A percentile compares a stretch with the other conserved stretches of the same genome.
phyloP scores from a whole-genome alignment of 2,329 filamentous ascomycete species.

The Hypocrella siamensis region DNA sequence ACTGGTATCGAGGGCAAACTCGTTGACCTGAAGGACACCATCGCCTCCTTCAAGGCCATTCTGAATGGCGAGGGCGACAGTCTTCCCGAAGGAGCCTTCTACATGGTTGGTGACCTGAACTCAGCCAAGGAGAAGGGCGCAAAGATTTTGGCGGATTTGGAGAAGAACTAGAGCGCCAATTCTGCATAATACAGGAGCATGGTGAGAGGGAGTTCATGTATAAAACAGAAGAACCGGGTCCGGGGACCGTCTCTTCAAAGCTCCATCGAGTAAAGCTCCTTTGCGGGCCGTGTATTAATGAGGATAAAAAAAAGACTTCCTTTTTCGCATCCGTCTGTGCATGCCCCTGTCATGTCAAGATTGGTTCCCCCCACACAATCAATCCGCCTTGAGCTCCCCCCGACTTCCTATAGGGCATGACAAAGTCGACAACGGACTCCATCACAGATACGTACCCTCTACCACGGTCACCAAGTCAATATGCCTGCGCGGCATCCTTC shows the following conservation, averaged over 20 bases:
- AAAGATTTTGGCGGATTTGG: conserved; percentile 97
- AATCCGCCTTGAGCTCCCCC: too few species aligned
- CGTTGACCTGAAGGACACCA: conserved; percentile 98
- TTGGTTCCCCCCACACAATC: background rate
- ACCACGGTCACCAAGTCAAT: too few species aligned
- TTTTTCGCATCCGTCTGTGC: too few species aligned
- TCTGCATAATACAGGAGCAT: conserved; percentile 20
- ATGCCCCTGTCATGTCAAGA: conserved; percentile 7
- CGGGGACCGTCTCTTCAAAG: conserved; percentile 29
- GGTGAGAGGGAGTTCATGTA: conserved; percentile 32
- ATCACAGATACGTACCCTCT: too few species aligned
- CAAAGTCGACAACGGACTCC: too few species aligned
- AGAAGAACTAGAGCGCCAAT: conserved; percentile 36
- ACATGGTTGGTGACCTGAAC: conserved; percentile 96
- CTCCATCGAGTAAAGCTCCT: conserved; percentile 37
- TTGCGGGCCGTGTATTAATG: conserved; percentile 49
- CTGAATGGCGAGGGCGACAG: conserved; percentile 88
- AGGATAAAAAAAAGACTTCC: conserved; percentile 31
- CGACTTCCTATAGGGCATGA: too few species aligned
- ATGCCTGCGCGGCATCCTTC: too few species aligned
- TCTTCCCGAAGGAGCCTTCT: conserved; percentile 85
- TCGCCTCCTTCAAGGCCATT: conserved; percentile 93
- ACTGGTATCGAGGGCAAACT: conserved; percentile 91
- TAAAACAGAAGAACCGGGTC: conserved; percentile 39
- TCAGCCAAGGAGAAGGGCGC: conserved; percentile 93